Base-by-base conservation (phyloP, 805 yeast genomes). In the Blastobotrys parvus region DNA sequence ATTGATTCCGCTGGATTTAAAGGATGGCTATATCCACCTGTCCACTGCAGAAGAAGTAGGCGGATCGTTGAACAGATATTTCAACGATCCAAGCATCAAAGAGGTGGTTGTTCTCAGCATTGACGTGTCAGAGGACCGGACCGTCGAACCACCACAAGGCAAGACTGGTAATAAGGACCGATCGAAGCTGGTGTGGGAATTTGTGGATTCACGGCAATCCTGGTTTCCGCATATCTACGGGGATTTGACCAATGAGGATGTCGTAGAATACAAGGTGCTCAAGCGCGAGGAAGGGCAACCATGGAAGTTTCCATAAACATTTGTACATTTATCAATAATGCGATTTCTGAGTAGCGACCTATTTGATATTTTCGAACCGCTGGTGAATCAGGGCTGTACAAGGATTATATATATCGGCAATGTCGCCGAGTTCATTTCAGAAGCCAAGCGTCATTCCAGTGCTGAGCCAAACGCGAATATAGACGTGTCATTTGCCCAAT, bases 1-100 rank as follows among this genome's bases (percentile, higher is more conserved):
- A 10, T 32, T 45, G 21, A 38, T 50, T 16, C 52, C 52, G 8
- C 42, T 55, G 19, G 61, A 57, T 37, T 37, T 46, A 17, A 51
- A 50, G 35, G 59, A 56, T 38, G 61, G 61, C 13, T 57, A 51
- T 37, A 48, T 55, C 18, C 61, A 57, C 41, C 45, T 57, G 30
- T 52, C 56, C 21, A 53, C 60, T 20, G 41, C 35, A 19, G 45
- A 43, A 10, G 60, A 56, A 45, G 41, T 55, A 21, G 36, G 16
- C 3, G 57, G 48, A 21, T 55, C 59, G 1, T 46, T 57, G 30
- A 41, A 50, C 36, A 39, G 42, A 38, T 55, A 45, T 38, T 57
- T 49, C 33, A 15, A 34, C 29, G 45, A 47, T 27, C 41, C 31
- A 25, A 39, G 35, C 18, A n/a, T n/a, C n/a, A 41, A 45, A 2